Evolutionary conservation across 2,329 filamentous ascomycete genomes (phyloP), one percentile per base, ranked within the genome.

Genomic region (Verticillium longisporum): DNA sequence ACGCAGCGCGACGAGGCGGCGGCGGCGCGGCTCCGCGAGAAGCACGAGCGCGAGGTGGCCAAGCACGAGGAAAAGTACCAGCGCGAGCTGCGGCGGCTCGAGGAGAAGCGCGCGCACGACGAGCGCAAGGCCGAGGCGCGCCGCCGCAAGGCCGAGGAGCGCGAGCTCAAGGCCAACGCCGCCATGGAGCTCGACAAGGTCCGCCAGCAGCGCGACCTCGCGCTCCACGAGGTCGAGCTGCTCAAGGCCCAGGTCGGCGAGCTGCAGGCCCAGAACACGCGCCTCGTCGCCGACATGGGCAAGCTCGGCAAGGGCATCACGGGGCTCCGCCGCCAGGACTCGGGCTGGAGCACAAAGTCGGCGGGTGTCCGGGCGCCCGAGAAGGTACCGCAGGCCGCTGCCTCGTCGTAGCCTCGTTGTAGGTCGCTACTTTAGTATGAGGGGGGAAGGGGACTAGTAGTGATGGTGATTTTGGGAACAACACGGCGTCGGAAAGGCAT

Each of bases 21-120:
- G 1, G 64, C 85, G 4, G 78, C 81, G 34, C 88, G 86, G 70
- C 78, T 86, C 7, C 80, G 82, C 34, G 85, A 88, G 69, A 87
- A 84, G 68, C 85, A 90, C 70, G 82, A 85, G 55, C 79, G 77
- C 56, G 86, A 89, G 65, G 71, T 87, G 0, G 82, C 83, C 54
- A 90, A 88, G 69, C 84, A 88, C 59, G 84, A 88, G 66, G 86
- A 86, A 56, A 88, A 87, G 66, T 87, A 88, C 66, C 80, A 82
- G 64, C 81, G 80, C 13, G 88, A 91, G 68, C 75, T 89, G 55
- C 76, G 77, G 64, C 88, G 87, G 72, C 74, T 90, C 2, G 84
- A 90, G 64, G 81, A 85, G 65, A 86, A 85, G 74, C 83, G 84
- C 56, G 77, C 79, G 61, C 82, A 80, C 61, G 89, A 92, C 68